Evolutionary conservation across 148 eudicot species (phyloP), one percentile per base, ranked within the genome.

Genomic region (Beta vulgaris): DNA sequence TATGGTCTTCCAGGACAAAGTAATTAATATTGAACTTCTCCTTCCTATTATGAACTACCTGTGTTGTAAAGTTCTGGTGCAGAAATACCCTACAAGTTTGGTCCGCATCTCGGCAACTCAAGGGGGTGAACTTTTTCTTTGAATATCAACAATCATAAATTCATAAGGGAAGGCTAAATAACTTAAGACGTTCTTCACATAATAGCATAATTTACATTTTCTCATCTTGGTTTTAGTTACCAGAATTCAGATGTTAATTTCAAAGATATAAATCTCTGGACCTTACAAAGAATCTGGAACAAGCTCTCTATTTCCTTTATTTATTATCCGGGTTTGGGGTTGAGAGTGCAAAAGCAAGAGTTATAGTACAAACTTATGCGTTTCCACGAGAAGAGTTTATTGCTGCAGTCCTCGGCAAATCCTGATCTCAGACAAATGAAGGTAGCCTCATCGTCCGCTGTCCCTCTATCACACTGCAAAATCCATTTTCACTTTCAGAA

Each of bases 371-470:
- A 55, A 34, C 39, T 35, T 62, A 18, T 7, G 40, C 40, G 7
- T 34, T n/a, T 7, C 60, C 28, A 55, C 12, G 2, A 19, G 18
- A 21, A 58, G 18, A 28, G 62, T 32, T 32, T 62, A 13, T 1
- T 34, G 37, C 25, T 13, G 66, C 66, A 62, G 37, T 40, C 18
- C 66, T 23, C 60, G 23, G 60, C 60, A 55, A 15, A 23, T 25
- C 60, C 12, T 7, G 3, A 26, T 42, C 35, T 73, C 74, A 76
- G 36, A 66, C 77, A 14, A 63, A 40, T 37, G 80, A 81, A 71
- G 89, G 83, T 53, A 90, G 87, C 78, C 81, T 82, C 81, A 83
- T 73, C 36, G 88, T 76, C 51, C 84, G 89, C 53, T 90, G 85
- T 61, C 87, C 91, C 18, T 74, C 88, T 64, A 86, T 57, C 6